phyloP scores from a whole-genome alignment of 1,139 yeast genomes.

The Maudiozyma humilis region DNA sequence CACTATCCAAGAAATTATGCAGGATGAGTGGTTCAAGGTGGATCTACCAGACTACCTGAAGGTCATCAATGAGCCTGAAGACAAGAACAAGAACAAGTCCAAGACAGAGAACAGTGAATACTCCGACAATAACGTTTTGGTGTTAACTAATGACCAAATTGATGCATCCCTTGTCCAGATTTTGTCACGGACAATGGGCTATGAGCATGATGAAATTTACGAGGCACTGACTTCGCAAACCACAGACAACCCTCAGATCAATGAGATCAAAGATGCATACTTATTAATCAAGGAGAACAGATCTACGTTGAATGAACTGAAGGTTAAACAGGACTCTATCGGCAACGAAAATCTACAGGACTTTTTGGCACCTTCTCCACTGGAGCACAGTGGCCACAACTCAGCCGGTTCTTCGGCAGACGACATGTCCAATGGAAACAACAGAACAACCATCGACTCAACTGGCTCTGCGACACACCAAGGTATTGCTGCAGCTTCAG shows the following conservation, averaged over 20 bases:
- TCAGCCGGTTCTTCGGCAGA: not conserved
- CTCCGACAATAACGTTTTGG: not conserved
- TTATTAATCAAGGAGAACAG: conserved; percentile 80
- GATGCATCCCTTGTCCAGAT: conserved; percentile 79
- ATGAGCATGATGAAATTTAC: conserved; percentile 76
- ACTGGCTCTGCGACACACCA: conserved; percentile 1
- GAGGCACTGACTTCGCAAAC: conserved; percentile 50
- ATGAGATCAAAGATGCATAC: conserved; percentile 89
- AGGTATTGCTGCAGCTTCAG: conserved; percentile 3
- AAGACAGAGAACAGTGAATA: not conserved
- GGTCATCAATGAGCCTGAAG: conserved; percentile 28
- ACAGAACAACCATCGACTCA: not conserved
- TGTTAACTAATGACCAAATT: conserved; percentile 29
- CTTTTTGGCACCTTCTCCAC: conserved; percentile 17
- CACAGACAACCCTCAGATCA: conserved; percentile 42
- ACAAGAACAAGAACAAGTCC: not conserved
- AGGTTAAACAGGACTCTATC: conserved; percentile 30
- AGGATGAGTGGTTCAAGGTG: conserved; percentile 90
- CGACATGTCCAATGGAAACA: conserved; percentile 8
- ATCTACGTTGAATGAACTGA: conserved; percentile 55
- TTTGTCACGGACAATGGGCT: conserved; percentile 84
- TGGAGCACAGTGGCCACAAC: conserved; percentile 3
- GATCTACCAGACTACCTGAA: conserved; percentile 71
- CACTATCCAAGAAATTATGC: conserved; percentile 88
- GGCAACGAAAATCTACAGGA: conserved; percentile 22